Evolutionary conservation across 139 green algal species (phyloP).

Genomic region (Diplosphaera chodatii): DNA sequence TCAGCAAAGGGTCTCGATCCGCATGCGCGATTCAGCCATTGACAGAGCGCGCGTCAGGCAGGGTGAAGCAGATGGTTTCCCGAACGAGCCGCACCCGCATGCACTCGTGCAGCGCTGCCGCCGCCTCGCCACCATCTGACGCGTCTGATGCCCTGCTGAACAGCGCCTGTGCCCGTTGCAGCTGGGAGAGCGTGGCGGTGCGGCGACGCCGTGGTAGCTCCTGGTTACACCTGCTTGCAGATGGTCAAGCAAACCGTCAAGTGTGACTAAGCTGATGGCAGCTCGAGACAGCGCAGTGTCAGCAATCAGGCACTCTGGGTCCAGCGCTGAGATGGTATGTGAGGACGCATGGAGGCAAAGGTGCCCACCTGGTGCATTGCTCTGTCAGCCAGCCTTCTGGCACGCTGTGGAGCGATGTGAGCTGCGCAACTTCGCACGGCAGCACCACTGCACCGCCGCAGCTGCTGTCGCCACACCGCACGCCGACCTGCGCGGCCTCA

Average conservation of each 20-base stretch:
- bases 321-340: no score
- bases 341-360: no score
- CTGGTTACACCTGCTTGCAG: background rate
- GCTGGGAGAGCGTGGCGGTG: background rate
- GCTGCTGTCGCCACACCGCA: constrained; percentile 1
- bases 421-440: background rate
- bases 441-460: constrained; percentile 15
- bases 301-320: no score
- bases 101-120: background rate
- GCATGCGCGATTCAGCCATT: no score
- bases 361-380: constrained; percentile 1
- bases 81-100: no score
- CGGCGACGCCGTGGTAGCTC: no score
- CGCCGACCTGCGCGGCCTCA: constrained; percentile 3
- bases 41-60: no score
- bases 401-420: constrained; percentile 7
- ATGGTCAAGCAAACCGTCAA: no score
- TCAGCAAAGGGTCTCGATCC: no score
- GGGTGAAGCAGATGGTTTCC: no score
- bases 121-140: background rate
- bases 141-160: background rate
- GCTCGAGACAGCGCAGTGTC: no score
- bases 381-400: constrained; percentile 1
- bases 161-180: background rate
- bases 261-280: no score